These are phyloP conservation scores for Paecilomyces sp. DNA, from an alignment of 2,329 filamentous ascomycete species.

Conservation along the genomic window DNA sequence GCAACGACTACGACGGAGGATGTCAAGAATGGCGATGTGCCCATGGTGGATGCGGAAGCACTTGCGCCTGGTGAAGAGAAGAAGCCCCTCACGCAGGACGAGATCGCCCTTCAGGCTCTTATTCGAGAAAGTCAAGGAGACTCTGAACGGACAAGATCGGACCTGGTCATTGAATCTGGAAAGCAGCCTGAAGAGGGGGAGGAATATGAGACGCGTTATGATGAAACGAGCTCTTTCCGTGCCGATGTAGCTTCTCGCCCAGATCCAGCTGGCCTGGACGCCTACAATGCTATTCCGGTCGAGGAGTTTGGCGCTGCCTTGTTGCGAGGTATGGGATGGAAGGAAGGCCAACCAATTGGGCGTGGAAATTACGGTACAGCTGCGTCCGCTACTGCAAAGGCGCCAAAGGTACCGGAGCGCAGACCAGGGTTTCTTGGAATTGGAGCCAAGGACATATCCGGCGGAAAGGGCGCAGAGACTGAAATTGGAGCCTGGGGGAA, in stretches of 20 bases:
- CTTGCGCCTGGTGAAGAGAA: constrained; percentile 10
- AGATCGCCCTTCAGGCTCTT: constrained; percentile 60
- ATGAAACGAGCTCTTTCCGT: constrained; percentile 55
- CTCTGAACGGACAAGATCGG: constrained; percentile 29
- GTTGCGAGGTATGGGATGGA: constrained; percentile 92
- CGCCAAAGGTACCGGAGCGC: constrained; percentile 59
- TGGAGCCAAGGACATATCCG: constrained; percentile 71
- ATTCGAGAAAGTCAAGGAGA: constrained; percentile 48
- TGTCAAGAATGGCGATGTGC: constrained; percentile 19
- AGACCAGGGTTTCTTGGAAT: constrained; percentile 79
- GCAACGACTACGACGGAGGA: constrained; percentile 9
- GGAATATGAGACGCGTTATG: constrained; percentile 18
- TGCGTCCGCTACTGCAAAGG: constrained; percentile 29
- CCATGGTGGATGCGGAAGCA: constrained; percentile 17
- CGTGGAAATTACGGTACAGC: constrained; percentile 43
- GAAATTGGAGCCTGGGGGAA: constrained; percentile 79
- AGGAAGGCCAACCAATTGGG: constrained; percentile 57
- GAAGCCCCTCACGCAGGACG: constrained; percentile 49
- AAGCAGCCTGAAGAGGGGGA: constrained; percentile 14
- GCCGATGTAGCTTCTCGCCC: constrained; percentile 66
- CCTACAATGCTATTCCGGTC: constrained; percentile 83
- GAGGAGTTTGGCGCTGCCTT: constrained; percentile 91
- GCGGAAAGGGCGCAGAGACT: constrained; percentile 48
- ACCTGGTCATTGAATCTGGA: constrained; percentile 47
- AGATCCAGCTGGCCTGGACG: constrained; percentile 67